phyloP scores from a whole-genome alignment of 495 filamentous ascomycete species.

The Trypethelium eluteriae region DNA sequence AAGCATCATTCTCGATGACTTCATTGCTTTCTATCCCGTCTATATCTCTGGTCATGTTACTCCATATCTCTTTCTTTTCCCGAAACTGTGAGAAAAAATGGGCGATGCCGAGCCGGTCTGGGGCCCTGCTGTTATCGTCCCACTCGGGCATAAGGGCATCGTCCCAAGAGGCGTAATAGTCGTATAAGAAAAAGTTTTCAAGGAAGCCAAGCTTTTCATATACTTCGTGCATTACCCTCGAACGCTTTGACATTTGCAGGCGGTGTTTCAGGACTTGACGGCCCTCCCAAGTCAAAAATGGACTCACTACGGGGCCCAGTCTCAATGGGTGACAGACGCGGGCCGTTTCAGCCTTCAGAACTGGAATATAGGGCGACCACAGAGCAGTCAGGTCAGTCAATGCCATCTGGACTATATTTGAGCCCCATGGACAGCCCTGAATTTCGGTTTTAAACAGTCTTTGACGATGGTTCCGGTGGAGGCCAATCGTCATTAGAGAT shows the following conservation, averaged over 20 bases:
- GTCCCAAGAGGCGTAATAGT: neutral
- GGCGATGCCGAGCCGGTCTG: neutral
- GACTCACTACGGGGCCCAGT: neutral
- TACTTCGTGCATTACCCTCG: neutral
- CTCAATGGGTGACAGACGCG: neutral
- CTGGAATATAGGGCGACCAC: neutral
- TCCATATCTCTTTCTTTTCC: neutral
- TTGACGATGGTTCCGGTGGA: neutral
- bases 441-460: neutral
- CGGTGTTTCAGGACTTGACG: neutral
- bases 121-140: neutral
- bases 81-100: neutral
- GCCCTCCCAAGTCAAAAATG: neutral
- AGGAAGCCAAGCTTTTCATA: constrained; percentile 16
- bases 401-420: neutral
- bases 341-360: neutral
- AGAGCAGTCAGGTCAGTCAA: constrained; percentile 6
- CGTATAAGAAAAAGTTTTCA: constrained; percentile 9
- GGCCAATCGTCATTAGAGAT: neutral
- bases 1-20: neutral
- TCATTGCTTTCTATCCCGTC: neutral
- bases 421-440: neutral
- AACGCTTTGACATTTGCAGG: neutral
- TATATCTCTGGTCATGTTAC: neutral
- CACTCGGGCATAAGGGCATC: neutral